These are phyloP conservation scores for Elymus sibiricus DNA, from an alignment of 176 grass and related monocot species.

Conservation along the genomic window DNA sequence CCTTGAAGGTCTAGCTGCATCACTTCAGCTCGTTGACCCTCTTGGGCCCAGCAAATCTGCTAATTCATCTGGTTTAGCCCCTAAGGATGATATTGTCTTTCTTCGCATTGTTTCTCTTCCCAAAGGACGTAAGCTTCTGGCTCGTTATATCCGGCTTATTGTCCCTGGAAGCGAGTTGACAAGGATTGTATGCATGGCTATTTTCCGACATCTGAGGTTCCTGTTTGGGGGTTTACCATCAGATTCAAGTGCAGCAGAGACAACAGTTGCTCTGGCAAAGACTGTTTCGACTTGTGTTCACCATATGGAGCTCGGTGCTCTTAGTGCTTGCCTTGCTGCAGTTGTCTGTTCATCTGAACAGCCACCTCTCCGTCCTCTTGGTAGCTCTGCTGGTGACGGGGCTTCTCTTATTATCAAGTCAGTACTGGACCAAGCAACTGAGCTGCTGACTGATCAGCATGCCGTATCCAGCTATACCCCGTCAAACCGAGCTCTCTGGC, in stretches of 20 bases:
- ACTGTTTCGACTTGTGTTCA: slow-evolving; percentile 62
- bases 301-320: slow-evolving; percentile 83
- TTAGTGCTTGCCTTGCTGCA: slow-evolving; percentile 96
- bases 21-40: slow-evolving; percentile 87
- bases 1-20: slow-evolving; percentile 90
- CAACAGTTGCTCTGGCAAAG: slow-evolving; percentile 60
- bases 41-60: slow-evolving; percentile 62
- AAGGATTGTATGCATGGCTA: slow-evolving; percentile 90
- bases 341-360: slow-evolving; percentile 97
- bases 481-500: slow-evolving; percentile 88
- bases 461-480: slow-evolving; percentile 55
- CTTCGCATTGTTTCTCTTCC: slow-evolving; percentile 86
- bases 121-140: slow-evolving; percentile 83
- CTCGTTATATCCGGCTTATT: slow-evolving; percentile 74
- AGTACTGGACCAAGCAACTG: slow-evolving; percentile 84
- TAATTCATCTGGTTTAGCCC: slow-evolving; percentile 64
- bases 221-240: slow-evolving; percentile 90
- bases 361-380: slow-evolving; percentile 90
- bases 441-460: slow-evolving; percentile 72
- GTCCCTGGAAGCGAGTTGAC: slow-evolving; percentile 78
- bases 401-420: slow-evolving; percentile 83
- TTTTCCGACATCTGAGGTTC: slow-evolving; percentile 91
- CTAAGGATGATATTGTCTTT: slow-evolving; percentile 91
- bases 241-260: slow-evolving; percentile 76
- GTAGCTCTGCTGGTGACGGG: slow-evolving; percentile 88